These are phyloP conservation scores for Triticum monococcum DNA, from an alignment of 176 grass and related monocot genomes.

Conservation along the genomic window DNA sequence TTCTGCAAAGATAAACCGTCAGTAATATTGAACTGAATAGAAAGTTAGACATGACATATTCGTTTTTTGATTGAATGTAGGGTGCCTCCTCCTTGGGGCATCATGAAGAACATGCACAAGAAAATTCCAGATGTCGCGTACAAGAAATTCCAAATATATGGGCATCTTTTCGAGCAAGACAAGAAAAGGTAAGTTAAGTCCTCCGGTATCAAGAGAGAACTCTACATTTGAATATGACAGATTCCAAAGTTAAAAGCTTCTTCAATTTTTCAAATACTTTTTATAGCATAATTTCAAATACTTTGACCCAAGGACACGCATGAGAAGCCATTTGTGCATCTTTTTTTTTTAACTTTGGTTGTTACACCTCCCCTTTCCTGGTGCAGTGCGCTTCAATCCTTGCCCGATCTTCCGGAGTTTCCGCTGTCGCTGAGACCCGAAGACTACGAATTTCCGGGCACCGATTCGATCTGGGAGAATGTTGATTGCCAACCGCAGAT, in stretches of 20 bases:
- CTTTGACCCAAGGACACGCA: background rate
- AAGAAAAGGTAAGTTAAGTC: constrained; percentile 62
- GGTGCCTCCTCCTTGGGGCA: constrained; percentile 79
- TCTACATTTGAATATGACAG: background rate
- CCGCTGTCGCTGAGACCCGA: constrained; percentile 77
- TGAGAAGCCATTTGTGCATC: background rate
- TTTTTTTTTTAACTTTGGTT: constrained; percentile 17
- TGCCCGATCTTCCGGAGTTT: constrained; percentile 94
- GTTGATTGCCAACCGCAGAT: constrained; percentile 68
- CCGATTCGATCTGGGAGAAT: constrained; percentile 66
- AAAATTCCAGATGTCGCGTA: constrained; percentile 81
- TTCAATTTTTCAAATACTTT: background rate
- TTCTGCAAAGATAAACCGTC: background rate
- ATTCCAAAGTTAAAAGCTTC: background rate
- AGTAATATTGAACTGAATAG: background rate
- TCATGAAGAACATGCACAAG: constrained; percentile 92
- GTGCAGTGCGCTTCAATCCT: constrained; percentile 55
- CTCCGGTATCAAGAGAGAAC: background rate
- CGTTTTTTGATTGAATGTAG: constrained; percentile 41
- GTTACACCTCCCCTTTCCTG: constrained; percentile 31
- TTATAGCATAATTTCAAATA: background rate
- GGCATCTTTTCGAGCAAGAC: constrained; percentile 76
- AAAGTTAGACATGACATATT: background rate
- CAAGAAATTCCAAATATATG: constrained; percentile 80
- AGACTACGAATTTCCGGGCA: constrained; percentile 63